Percentiles rank a stretch among this genome's conserved stretches.
Conservation (phyloP, 768 basidiomycete genomes). For the Auricularia auricula-judae region DNA sequence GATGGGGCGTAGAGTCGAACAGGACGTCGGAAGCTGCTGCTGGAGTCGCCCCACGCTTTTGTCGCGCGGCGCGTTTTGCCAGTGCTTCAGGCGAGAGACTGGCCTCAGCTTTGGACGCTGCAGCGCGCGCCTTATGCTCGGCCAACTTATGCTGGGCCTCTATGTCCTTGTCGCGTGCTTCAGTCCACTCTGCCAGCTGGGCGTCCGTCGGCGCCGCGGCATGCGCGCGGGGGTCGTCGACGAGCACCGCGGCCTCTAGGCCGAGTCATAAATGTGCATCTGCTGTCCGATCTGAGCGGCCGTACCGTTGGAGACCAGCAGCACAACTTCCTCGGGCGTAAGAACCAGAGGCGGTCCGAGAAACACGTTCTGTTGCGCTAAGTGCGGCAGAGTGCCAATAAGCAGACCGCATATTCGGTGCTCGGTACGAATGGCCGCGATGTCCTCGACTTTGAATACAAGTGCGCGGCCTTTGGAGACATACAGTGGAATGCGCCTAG, state of each 20-base stretch:
- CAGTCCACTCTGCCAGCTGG: slow-evolving; percentile 44
- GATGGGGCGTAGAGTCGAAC: background rate
- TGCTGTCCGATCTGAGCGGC: background rate
- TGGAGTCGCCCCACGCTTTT: slow-evolving; percentile 12
- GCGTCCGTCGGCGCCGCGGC: slow-evolving; percentile 30
- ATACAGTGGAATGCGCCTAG: background rate
- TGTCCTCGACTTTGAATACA: slow-evolving; percentile 37
- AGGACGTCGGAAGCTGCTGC: background rate
- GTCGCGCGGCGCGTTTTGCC: slow-evolving; percentile 62
- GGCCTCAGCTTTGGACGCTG: slow-evolving; percentile 15
- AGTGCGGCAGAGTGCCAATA: slow-evolving; percentile 84
- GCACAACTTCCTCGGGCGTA: slow-evolving; percentile 84
- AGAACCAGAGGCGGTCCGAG: slow-evolving; percentile 84
- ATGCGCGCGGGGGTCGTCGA: slow-evolving; percentile 60
- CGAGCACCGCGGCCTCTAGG: slow-evolving; percentile 65
- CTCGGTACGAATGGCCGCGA: slow-evolving; percentile 64
- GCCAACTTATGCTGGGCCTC: slow-evolving; percentile 38
- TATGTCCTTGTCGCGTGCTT: slow-evolving; percentile 31
- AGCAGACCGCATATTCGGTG: slow-evolving; percentile 80
- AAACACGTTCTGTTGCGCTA: slow-evolving; percentile 94
- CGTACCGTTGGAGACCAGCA: slow-evolving; percentile 75
- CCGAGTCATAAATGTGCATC: background rate
- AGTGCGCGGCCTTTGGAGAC: background rate
- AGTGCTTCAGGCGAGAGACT: slow-evolving; percentile 47
- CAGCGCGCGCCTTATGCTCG: slow-evolving; percentile 32